A percentile compares a stretch with the other conserved stretches of the same genome.
These are phyloP conservation scores for Cladorrhinum samala DNA, from an alignment of 495 filamentous ascomycete species.

Conservation along the genomic window DNA sequence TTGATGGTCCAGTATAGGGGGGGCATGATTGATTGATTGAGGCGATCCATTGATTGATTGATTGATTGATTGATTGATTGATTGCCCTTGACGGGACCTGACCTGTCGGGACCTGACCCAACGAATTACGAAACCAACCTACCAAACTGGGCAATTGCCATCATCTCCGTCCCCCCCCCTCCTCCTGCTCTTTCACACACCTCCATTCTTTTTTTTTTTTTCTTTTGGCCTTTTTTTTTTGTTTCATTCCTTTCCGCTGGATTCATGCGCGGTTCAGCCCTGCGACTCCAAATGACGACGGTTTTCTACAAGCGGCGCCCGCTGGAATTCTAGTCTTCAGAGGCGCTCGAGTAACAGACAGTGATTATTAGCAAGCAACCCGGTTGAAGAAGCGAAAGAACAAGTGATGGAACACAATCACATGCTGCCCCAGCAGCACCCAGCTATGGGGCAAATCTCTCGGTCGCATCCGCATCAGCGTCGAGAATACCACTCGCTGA, in stretches of 20 bases:
- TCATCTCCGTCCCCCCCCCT: not conserved
- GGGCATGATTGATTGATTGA: too few species aligned
- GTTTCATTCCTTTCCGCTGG: not conserved
- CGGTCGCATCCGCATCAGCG: too few species aligned
- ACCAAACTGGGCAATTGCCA: too few species aligned
- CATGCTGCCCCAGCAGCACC: conserved; percentile 27
- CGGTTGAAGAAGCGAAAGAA: conserved; percentile 5
- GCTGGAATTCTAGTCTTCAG: conserved; percentile 8
- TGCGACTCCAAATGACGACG: conserved; percentile 19
- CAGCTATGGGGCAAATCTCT: too few species aligned
- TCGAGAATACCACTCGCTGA: conserved; percentile 8
- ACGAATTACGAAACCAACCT: too few species aligned
- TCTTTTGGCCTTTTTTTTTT: not conserved
- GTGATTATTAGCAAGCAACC: too few species aligned
- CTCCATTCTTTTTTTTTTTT: not conserved
- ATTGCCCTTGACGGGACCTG: too few species aligned
- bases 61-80: not conserved
- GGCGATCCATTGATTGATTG: too few species aligned
- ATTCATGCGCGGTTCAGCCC: not conserved
- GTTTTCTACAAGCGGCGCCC: conserved; percentile 6
- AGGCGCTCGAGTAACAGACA: too few species aligned
- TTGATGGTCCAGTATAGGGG: too few species aligned
- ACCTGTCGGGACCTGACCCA: too few species aligned
- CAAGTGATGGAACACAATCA: conserved; percentile 34
- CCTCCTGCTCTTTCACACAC: not conserved